Conservation (phyloP, 441 rosid species). For the Erysimum pusillum region DNA sequence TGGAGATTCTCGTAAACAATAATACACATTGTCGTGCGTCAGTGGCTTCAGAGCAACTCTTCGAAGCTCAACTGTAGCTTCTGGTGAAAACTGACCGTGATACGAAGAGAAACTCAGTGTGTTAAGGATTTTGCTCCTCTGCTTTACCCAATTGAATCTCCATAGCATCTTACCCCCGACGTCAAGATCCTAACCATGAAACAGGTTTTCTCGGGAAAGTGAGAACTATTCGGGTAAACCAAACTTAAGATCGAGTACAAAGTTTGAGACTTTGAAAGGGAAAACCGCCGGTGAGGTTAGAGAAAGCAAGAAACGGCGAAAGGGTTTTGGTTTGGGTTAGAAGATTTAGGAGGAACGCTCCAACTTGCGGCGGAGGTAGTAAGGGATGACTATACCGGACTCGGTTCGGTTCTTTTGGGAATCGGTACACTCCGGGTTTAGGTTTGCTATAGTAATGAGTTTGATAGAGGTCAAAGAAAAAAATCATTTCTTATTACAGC, state of each 20-base stretch:
- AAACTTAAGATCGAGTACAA: background rate
- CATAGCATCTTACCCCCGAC: conserved; percentile 52
- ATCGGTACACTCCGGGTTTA: conserved; percentile 28
- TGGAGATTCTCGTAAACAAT: conserved; percentile 56
- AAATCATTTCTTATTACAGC: background rate
- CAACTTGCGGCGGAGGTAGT: conserved; percentile 31
- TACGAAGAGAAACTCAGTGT: conserved; percentile 35
- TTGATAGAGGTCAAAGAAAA: background rate
- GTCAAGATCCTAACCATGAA: conserved; percentile 40
- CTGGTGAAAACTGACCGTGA: conserved; percentile 27
- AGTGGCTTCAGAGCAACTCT: conserved; percentile 37
- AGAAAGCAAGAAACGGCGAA: conserved; percentile 2
- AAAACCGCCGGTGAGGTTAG: conserved; percentile 10
- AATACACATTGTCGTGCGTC: conserved; percentile 58
- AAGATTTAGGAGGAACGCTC: background rate
- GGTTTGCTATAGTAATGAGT: background rate
- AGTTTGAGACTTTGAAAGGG: conserved; percentile 19
- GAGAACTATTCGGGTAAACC: conserved; percentile 2
- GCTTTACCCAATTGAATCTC: conserved; percentile 52
- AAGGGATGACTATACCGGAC: conserved; percentile 11
- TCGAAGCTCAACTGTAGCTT: background rate
- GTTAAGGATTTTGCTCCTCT: conserved; percentile 39
- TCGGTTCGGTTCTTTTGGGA: conserved; percentile 29
- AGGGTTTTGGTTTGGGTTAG: conserved; percentile 31
- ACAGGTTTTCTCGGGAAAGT: background rate